phyloP scores from a whole-genome alignment of 2,329 filamentous ascomycete genomes.

The Stachybotrys elegans region DNA sequence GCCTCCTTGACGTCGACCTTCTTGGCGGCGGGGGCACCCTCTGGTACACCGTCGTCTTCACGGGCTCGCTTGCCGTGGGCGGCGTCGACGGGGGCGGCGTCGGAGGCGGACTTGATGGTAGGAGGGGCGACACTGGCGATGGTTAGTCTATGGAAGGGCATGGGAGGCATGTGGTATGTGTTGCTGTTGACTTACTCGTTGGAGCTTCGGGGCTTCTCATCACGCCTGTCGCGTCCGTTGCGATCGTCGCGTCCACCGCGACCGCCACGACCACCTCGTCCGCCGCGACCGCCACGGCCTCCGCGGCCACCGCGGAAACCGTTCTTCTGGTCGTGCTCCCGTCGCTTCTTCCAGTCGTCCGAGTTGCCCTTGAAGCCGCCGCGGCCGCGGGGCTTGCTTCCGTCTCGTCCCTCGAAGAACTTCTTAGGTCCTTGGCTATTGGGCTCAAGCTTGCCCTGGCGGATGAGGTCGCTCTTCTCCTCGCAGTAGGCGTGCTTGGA shows the following conservation, averaged over 20 bases:
- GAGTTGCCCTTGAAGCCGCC: constrained; percentile 37
- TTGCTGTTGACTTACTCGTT: constrained; percentile 13
- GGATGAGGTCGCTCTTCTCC: constrained; percentile 69
- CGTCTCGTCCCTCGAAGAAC: constrained; percentile 46
- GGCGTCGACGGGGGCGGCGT: constrained; percentile 24
- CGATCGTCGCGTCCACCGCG: constrained; percentile 37
- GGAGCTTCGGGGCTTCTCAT: constrained; percentile 18
- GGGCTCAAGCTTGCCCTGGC: constrained; percentile 63
- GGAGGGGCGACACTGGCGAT: constrained; percentile 18
- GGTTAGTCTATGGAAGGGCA: constrained; percentile 9
- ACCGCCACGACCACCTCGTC: constrained; percentile 37
- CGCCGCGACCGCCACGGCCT: constrained; percentile 34
- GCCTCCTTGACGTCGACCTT: constrained; percentile 54
- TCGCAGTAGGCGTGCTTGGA: constrained; percentile 83
- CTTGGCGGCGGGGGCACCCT: constrained; percentile 50
- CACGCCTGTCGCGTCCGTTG: constrained; percentile 31
- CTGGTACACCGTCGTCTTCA: constrained; percentile 41
- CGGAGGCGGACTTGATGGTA: constrained; percentile 40
- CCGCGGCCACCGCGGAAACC: constrained; percentile 49
- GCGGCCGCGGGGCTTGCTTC: constrained; percentile 32
- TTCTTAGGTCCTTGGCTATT: constrained; percentile 35
- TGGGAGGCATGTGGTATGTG: background rate
- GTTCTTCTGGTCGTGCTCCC: constrained; percentile 56
- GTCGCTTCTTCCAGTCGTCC: constrained; percentile 60
- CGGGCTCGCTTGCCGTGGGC: constrained; percentile 49